A percentile compares a stretch with the other conserved stretches of the same genome.
These are phyloP conservation scores for Mallotus japonicus DNA, from an alignment of 441 rosid genomes.

Conservation along the genomic window DNA sequence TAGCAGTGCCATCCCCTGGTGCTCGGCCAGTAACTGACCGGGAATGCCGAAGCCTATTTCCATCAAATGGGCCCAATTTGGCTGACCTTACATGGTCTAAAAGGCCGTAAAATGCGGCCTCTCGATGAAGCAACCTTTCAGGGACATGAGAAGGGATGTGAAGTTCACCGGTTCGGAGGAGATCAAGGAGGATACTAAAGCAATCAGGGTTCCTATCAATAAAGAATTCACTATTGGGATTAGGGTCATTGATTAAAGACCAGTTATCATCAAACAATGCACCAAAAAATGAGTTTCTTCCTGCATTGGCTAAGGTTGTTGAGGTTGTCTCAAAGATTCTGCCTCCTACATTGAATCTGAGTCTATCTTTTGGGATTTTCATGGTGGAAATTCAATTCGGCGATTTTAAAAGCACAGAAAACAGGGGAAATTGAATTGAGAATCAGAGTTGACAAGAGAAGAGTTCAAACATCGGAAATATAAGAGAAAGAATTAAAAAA, in stretches of 20 bases:
- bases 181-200: conserved; percentile 81
- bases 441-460: background rate
- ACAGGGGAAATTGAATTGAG: conserved; percentile 6
- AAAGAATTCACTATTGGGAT: conserved; percentile 39
- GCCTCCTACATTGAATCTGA: conserved; percentile 89
- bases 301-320: conserved; percentile 87
- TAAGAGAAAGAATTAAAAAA: background rate
- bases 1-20: conserved; percentile 92
- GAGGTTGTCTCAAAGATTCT: conserved; percentile 80
- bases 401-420: background rate
- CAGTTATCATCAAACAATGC: conserved; percentile 75
- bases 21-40: conserved; percentile 67
- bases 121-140: conserved; percentile 62
- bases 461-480: background rate
- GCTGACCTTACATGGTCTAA: conserved; percentile 74
- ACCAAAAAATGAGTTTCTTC: conserved; percentile 83
- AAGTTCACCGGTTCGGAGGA: conserved; percentile 92
- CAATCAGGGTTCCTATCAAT: conserved; percentile 87
- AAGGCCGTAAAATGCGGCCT: conserved; percentile 84
- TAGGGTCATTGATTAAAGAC: conserved; percentile 39
- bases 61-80: conserved; percentile 83
- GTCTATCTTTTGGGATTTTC: conserved; percentile 65
- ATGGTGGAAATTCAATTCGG: conserved; percentile 26
- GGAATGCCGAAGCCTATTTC: conserved; percentile 57
- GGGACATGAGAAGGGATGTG: conserved; percentile 61